Conservation (phyloP, 1,139 yeast species). For the Candida buenavistaensis region DNA sequence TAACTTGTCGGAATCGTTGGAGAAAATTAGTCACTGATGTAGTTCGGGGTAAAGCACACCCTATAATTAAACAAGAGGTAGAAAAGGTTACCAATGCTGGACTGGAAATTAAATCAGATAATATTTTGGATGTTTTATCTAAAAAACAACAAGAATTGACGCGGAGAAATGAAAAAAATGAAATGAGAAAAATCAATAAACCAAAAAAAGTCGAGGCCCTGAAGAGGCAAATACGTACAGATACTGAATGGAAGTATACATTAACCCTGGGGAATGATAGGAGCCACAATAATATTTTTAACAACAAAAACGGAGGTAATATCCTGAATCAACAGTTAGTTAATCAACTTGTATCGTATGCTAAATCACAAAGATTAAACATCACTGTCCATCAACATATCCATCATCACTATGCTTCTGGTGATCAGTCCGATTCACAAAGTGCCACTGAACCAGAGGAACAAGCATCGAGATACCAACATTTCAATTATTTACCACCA, state of each 20-base stretch:
- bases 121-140: slow-evolving; percentile 13
- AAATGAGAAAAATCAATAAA: slow-evolving; percentile 4
- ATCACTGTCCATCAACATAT: slow-evolving; percentile 84
- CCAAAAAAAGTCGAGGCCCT: neutral
- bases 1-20: slow-evolving; percentile 93
- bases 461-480: slow-evolving; percentile 59
- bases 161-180: slow-evolving; percentile 4
- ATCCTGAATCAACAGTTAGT: slow-evolving; percentile 55
- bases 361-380: slow-evolving; percentile 57
- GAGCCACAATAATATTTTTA: slow-evolving; percentile 29
- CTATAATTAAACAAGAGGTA: slow-evolving; percentile 35
- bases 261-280: slow-evolving; percentile 17
- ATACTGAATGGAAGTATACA: slow-evolving; percentile 37
- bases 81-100: slow-evolving; percentile 31
- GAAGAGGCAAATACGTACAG: too few relatives aligned
- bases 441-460: slow-evolving; percentile 62
- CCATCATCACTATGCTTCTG: slow-evolving; percentile 58
- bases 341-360: slow-evolving; percentile 58
- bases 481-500: slow-evolving; percentile 73
- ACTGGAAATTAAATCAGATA: slow-evolving; percentile 2
- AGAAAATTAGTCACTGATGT: slow-evolving; percentile 79
- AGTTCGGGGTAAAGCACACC: slow-evolving; percentile 58
- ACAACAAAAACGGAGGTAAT: slow-evolving; percentile 40
- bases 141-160: slow-evolving; percentile 17
- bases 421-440: too few relatives aligned